Evolutionary conservation across 352 stramenopile genomes (phyloP), one percentile per base, ranked within the genome.

Genomic region (Paralagenidium karlingii): DNA sequence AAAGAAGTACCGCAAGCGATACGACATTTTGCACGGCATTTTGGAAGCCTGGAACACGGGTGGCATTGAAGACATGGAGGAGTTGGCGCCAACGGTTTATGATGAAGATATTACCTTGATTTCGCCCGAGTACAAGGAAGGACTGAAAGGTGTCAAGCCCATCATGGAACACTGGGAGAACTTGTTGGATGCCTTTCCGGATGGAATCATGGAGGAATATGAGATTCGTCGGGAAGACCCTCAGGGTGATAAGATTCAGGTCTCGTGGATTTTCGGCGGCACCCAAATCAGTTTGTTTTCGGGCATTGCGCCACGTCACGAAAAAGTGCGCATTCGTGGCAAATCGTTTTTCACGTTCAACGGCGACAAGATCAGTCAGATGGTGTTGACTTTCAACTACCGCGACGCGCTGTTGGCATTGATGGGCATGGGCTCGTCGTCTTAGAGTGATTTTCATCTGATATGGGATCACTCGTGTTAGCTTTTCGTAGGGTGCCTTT

Each of bases 201-300:
- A 86, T 42, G 73, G 73, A 25, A 82, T 86, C 43, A 86, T 86
- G 73, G 73, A 86, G 38, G 73, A 86, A 42, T 86, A 86, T 48
- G 51, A 76, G 38, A 82, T 86, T 43, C 54, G 79, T 40, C 60
- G 65, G 13, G 73, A 81, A 8, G 67, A 68, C 55, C 37, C 54
- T 20, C 55, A 55, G 33, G 62, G 53, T n/a, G 62, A 83, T 27
- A 73, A 68, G 49, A 71, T 86, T 57, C 73, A 68, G 20, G 73
- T 71, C 19, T 69, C 69, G 26, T 86, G 73, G 73, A 63, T 68
- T 5, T 86, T 86, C 38, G 82, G 73, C 27, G 73, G 73, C 44
- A 86, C 73, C 26, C 73, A 86, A 41, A 82, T 83, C 46, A 81
- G 59, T 45, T 69, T 69, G 25, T 75, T 86, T 47, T 69, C 79